These are phyloP conservation scores for Saccharomycopsis phalli DNA, from an alignment of 1,139 yeast genomes.

Conservation along the genomic window DNA sequence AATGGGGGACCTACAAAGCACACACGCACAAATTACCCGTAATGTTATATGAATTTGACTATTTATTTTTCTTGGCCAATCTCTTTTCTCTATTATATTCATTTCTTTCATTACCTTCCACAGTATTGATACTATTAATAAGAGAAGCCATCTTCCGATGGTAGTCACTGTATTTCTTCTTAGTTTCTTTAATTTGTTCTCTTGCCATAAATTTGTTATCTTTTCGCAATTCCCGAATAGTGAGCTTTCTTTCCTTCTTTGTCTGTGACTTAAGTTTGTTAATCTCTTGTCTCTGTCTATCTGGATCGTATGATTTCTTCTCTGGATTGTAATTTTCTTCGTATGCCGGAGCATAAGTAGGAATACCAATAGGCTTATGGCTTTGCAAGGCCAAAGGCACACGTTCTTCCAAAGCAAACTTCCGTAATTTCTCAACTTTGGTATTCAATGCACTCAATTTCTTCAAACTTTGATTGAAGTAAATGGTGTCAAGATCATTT, in stretches of 20 bases:
- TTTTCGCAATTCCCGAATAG: slow-evolving; percentile 82
- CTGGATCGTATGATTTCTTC: slow-evolving; percentile 82
- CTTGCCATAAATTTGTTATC: slow-evolving; percentile 83
- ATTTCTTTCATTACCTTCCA: slow-evolving; percentile 91
- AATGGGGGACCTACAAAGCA: no score
- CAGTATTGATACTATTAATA: slow-evolving; percentile 77
- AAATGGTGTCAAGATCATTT: slow-evolving; percentile 10
- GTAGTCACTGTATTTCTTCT: slow-evolving; percentile 64
- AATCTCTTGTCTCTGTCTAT: slow-evolving; percentile 72
- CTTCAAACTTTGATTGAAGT: not conserved
- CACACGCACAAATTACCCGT: no score
- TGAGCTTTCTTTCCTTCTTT: slow-evolving; percentile 86
- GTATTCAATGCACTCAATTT: slow-evolving; percentile 24
- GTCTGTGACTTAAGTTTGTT: slow-evolving; percentile 74
- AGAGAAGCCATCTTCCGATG: slow-evolving; percentile 85
- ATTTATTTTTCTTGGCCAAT: slow-evolving; percentile 38
- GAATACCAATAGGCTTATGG: slow-evolving; percentile 81
- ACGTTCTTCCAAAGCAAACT: slow-evolving; percentile 44
- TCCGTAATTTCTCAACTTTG: slow-evolving; percentile 42
- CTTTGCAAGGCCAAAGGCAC: slow-evolving; percentile 74
- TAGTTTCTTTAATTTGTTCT: slow-evolving; percentile 73
- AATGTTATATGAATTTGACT: no score
- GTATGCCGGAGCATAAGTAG: slow-evolving; percentile 81
- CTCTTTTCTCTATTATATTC: slow-evolving; percentile 81
- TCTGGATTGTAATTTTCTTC: slow-evolving; percentile 96